phyloP scores from a whole-genome alignment of 805 yeast genomes.

The Cephaloascus albidus region DNA sequence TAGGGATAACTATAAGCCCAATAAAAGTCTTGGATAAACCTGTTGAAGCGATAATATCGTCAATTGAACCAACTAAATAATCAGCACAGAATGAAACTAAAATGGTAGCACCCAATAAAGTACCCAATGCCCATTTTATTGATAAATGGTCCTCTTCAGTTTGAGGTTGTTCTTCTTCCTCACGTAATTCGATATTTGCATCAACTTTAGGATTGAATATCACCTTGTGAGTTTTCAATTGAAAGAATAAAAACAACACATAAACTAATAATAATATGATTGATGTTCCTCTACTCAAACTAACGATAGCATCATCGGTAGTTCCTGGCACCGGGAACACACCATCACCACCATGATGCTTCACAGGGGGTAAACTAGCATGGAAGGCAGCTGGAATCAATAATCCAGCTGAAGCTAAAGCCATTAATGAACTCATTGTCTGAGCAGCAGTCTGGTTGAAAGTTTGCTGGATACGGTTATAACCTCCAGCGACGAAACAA shows the following conservation, averaged over 20 bases:
- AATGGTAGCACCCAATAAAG: slow-evolving; percentile 58
- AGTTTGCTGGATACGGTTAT: slow-evolving; percentile 72
- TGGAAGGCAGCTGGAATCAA: slow-evolving; percentile 95
- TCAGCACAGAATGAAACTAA: slow-evolving; percentile 89
- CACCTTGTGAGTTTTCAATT: slow-evolving; percentile 74
- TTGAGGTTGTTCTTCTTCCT: slow-evolving; percentile 18
- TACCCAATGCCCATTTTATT: slow-evolving; percentile 41
- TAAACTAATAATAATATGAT: slow-evolving; percentile 71
- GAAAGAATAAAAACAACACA: slow-evolving; percentile 74
- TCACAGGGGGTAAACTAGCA: slow-evolving; percentile 56
- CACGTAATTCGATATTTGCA: too few species aligned
- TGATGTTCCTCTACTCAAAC: slow-evolving; percentile 80
- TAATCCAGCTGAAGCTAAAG: slow-evolving; percentile 81
- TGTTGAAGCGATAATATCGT: slow-evolving; percentile 71
- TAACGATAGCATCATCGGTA: slow-evolving; percentile 44
- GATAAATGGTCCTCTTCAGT: slow-evolving; percentile 34
- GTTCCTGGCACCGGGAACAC: slow-evolving; percentile 31
- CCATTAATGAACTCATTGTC: slow-evolving; percentile 92
- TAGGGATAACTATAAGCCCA: slow-evolving; percentile 88
- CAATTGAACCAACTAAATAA: slow-evolving; percentile 87
- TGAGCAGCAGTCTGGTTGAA: slow-evolving; percentile 97
- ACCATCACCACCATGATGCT: slow-evolving; percentile 13
- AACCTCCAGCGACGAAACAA: slow-evolving; percentile 90
- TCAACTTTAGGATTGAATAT: slow-evolving; percentile 61
- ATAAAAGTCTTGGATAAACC: slow-evolving; percentile 92